Base-by-base conservation (phyloP, 441 rosid species). In the Pelargonium citronellum region DNA sequence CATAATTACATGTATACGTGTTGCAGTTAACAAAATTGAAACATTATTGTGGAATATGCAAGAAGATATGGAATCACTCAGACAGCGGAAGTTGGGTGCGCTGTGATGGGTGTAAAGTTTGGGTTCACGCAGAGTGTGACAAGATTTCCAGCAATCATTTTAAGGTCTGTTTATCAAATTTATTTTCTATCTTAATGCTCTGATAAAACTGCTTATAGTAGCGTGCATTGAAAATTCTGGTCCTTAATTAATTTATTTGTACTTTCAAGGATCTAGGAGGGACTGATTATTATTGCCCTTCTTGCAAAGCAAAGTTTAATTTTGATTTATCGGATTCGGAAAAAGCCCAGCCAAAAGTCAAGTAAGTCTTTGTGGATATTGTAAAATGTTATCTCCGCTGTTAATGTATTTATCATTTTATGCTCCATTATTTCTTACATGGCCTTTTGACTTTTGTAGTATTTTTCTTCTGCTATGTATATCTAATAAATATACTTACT, bases 1-100 rank as follows among this genome's bases (percentile, higher is more conserved):
- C 5, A 68, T n/a, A 58, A 27, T 22, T 64, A 63, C 51, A 19
- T 77, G 62, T 64, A 67, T 69, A 43, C 34, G 73, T 24, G 15
- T 74, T 80, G 86, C 90, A 95, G 97, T 67, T 88, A 77, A 84
- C 87, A 49, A 92, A 90, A 82, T 87, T 90, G 75, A 95, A 89
- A 70, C 97, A 89, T 79, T 83, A 69, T 64, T 95, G 99, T 73
- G 97, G 97, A 66, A 87, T 90, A 77, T 90, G 98, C 87, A 90
- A 88, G 83, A 92, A 83, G 83, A 80, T 84, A 76, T 84, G 91
- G 97, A 89, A 84, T 80, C 90, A 83, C 70, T 80, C 91, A 24
- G 96, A 92, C 71, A 89, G 90, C 75, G 92, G 91, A 75, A 87
- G 90, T 76, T 91, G 98, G 99, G 99, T 92, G 77, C 91, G 97